Evolutionary conservation across 1,139 yeast species (phyloP), one percentile per base, ranked within the genome.

Genomic region (Schizosaccharomyces versatilis): DNA sequence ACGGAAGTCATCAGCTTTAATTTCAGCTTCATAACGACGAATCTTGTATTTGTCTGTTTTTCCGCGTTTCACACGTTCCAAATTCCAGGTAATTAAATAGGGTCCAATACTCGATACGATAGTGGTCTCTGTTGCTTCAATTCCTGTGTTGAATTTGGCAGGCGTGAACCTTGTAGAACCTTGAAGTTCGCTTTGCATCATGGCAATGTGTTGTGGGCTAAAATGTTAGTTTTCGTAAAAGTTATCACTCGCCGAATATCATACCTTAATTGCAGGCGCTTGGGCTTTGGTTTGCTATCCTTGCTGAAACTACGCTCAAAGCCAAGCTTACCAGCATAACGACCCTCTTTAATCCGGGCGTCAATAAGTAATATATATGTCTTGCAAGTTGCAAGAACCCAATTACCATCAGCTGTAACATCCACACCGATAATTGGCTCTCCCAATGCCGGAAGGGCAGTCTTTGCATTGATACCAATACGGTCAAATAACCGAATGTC

Each of bases 101-200:
- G 86, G 86, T 1, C 95, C 95, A 1, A 80, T 71, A 9, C 90
- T 79, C 1, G 94, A 76, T 36, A 84, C 78, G 56, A 85, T 81
- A 1, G 80, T 73, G 41, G 82, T 79, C 62, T 84, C 94, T 59
- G 73, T 76, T 41, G 76, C 65, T 54, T 75, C 73, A 14, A 76
- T 56, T 53, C 86, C 86, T 38, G 81, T 73, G 65, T 85, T 83
- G 72, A 86, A 86, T 60, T 75, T 74, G 2, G 94, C 95, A 57
- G 73, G 73, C 7, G 93, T 79, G 65, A 84, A 85, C 24, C 69
- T 64, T 1, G 76, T 72, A 38, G 69, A 68, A 2, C 47, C 53
- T 17, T 76, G 76, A 7, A 79, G 73, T 49, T 73, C 73, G 38
- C 70, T 70, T 55, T 71, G 73, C 70, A 85, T 81, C 62, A 70